Evolutionary conservation across 768 basidiomycete species (phyloP).

Genomic region (Auricularia sp.): DNA sequence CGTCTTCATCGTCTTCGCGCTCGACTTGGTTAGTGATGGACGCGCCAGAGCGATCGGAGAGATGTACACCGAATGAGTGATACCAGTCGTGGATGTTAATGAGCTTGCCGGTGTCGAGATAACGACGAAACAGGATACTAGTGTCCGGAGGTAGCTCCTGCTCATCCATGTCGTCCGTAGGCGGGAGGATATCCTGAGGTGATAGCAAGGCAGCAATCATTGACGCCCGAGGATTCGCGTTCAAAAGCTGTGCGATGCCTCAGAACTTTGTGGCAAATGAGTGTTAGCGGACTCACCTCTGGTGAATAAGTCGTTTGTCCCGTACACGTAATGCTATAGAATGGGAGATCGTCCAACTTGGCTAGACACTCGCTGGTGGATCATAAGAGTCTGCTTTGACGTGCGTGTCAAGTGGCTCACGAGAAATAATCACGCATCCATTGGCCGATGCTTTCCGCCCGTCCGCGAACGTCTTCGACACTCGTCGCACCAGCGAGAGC

Average conservation of each 20-base stretch:
- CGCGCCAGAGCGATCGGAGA: conserved; percentile 36
- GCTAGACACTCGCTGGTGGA: conserved; percentile 30
- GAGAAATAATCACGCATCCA: neutral
- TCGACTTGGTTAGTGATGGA: conserved; percentile 15
- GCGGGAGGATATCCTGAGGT: conserved; percentile 39
- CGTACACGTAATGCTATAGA: conserved; percentile 72
- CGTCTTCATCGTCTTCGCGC: conserved; percentile 20
- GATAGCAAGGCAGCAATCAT: conserved; percentile 50
- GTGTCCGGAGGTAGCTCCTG: conserved; percentile 52
- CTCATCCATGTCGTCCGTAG: conserved; percentile 11
- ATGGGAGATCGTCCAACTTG: conserved; percentile 36
- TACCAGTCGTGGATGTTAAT: conserved; percentile 88
- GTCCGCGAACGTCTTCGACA: neutral
- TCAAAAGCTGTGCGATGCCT: conserved; percentile 38
- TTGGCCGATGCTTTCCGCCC: neutral
- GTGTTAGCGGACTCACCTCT: conserved; percentile 23
- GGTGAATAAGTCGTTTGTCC: conserved; percentile 53
- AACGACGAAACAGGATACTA: conserved; percentile 65
- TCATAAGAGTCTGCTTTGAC: neutral
- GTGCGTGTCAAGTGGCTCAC: neutral
- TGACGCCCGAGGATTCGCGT: conserved; percentile 57
- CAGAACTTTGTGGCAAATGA: neutral
- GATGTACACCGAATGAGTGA: conserved; percentile 56
- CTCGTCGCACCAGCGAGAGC: neutral
- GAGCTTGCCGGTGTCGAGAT: conserved; percentile 69